phyloP scores from a whole-genome alignment of 345 rosid species.

The Gossypium longicalyx region DNA sequence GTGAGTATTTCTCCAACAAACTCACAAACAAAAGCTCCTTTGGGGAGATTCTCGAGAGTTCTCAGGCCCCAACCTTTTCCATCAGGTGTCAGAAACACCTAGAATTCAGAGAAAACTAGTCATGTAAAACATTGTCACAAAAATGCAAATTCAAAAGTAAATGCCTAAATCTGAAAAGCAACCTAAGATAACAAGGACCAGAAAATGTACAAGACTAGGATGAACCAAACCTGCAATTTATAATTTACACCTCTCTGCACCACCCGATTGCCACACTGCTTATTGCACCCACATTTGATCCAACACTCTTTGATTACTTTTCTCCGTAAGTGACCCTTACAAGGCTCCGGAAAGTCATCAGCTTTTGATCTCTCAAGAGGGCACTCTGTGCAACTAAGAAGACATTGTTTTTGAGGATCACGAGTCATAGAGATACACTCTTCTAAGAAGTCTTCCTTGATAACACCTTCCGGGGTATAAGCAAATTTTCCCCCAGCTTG shows the following conservation, averaged over 20 bases:
- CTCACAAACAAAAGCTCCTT: conserved; percentile 87
- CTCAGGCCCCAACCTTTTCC: conserved; percentile 92
- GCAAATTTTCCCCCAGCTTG: conserved; percentile 40
- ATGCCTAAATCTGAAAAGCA: background rate
- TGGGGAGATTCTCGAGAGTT: conserved; percentile 53
- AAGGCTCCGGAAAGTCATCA: conserved; percentile 48
- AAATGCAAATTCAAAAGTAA: background rate
- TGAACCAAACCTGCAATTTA: conserved; percentile 61
- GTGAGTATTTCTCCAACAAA: conserved; percentile 84
- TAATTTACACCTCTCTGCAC: conserved; percentile 76
- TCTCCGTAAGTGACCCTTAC: conserved; percentile 86
- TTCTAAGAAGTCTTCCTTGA: conserved; percentile 57
- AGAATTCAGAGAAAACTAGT: conserved; percentile 12
- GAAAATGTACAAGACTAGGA: conserved; percentile 4
- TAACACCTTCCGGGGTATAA: conserved; percentile 53
- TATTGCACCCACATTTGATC: conserved; percentile 79
- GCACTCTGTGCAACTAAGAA: conserved; percentile 56
- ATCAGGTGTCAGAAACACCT: conserved; percentile 63
- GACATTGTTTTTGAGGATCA: conserved; percentile 44
- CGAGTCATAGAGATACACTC: conserved; percentile 53
- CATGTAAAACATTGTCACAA: background rate
- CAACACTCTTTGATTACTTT: conserved; percentile 79
- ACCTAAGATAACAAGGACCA: background rate
- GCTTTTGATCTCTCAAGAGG: conserved; percentile 62
- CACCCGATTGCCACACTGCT: conserved; percentile 79